phyloP scores from a whole-genome alignment of 1,139 yeast genomes.

The Pichia sp. region DNA sequence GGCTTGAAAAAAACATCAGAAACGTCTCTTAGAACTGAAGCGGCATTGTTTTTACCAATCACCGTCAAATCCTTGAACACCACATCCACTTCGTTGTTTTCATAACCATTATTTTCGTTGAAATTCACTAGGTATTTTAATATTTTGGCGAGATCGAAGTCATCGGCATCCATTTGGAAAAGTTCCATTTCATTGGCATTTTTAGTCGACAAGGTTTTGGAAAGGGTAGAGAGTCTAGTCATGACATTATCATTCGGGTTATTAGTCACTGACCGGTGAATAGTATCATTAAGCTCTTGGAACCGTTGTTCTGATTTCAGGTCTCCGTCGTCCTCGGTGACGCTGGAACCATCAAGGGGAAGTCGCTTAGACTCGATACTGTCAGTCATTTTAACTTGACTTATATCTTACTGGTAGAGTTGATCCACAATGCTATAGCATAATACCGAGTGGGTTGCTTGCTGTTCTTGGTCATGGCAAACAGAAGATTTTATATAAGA shows the following conservation, averaged over 20 bases:
- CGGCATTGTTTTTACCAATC: conserved; percentile 45
- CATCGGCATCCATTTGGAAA: conserved; percentile 26
- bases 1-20: conserved; percentile 44
- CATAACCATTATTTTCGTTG: conserved; percentile 43
- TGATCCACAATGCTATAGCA: too few species aligned
- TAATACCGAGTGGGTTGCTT: too few species aligned
- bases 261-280: not conserved
- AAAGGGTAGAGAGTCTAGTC: conserved; percentile 27
- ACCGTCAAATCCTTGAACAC: conserved; percentile 44
- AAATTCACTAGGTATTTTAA: conserved; percentile 30
- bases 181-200: conserved; percentile 26
- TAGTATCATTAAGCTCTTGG: not conserved
- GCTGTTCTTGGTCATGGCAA: too few species aligned
- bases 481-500: too few species aligned
- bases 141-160: conserved; percentile 34
- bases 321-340: not conserved
- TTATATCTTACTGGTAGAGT: too few species aligned
- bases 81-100: conserved; percentile 44
- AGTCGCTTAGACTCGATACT: not conserved
- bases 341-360: not conserved
- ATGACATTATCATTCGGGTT: conserved; percentile 23
- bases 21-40: conserved; percentile 47
- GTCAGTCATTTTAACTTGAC: too few species aligned
- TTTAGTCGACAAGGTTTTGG: conserved; percentile 25
- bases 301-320: not conserved